Evolutionary conservation across 2,329 filamentous ascomycete species (phyloP).

Genomic region (Cryphonectria parasitica): DNA sequence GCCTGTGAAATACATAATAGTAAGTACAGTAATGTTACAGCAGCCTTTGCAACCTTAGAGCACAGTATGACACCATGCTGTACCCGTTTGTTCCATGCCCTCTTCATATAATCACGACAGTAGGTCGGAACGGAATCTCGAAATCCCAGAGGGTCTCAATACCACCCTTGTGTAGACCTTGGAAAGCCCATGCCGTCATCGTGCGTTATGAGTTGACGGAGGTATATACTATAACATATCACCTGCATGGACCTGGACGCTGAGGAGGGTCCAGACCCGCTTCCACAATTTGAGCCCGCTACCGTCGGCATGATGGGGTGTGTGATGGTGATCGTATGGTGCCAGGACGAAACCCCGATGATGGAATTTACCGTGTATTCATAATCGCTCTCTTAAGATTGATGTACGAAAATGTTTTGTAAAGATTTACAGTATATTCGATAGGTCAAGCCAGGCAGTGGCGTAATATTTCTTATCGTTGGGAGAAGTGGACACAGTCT

Average conservation of each 20-base stretch:
- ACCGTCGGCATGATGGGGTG: neutral
- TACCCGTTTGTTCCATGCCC: neutral
- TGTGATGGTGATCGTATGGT: neutral
- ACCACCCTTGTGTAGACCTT: too few species aligned
- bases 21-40: neutral
- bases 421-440: neutral
- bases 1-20: neutral
- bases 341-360: neutral
- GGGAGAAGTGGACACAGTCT: neutral
- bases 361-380: neutral
- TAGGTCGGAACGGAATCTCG: neutral
- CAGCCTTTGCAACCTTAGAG: constrained; percentile 11
- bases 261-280: neutral
- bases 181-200: neutral
- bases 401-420: neutral
- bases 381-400: neutral
- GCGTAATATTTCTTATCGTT: neutral
- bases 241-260: neutral
- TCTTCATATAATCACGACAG: neutral
- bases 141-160: neutral
- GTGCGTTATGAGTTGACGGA: neutral
- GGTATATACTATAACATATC: neutral
- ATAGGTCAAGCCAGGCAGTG: neutral
- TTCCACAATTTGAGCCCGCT: neutral
- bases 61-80: constrained; percentile 1